Conservation (phyloP, 2,329 filamentous ascomycete genomes). For the Fusarium nisikadoi region DNA sequence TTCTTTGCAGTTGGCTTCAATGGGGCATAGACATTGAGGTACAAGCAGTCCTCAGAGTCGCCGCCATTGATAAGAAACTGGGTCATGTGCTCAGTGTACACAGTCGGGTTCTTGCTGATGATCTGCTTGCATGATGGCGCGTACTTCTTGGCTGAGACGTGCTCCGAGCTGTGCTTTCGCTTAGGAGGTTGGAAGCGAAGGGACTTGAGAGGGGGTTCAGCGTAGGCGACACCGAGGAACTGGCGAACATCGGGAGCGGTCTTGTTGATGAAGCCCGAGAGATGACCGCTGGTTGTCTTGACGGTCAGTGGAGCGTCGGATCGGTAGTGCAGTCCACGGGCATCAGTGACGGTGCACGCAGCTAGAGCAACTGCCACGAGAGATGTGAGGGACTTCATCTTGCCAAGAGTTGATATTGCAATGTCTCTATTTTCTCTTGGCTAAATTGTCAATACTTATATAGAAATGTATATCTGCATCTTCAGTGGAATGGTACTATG, state of each 20-base stretch:
- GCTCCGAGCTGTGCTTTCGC: background rate
- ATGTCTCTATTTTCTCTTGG: background rate
- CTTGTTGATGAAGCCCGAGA: slow-evolving; percentile 6
- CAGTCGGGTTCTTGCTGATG: slow-evolving; percentile 3
- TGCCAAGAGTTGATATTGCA: background rate
- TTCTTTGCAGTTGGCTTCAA: background rate
- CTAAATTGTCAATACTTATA: background rate
- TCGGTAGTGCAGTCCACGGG: background rate
- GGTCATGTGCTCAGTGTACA: slow-evolving; percentile 11
- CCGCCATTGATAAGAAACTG: slow-evolving; percentile 10
- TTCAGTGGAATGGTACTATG: background rate
- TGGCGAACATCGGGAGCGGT: slow-evolving; percentile 9
- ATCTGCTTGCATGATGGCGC: slow-evolving; percentile 17
- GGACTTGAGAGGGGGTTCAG: slow-evolving; percentile 10
- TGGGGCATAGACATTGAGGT: slow-evolving; percentile 15
- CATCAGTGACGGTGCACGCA: background rate
- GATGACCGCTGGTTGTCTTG: slow-evolving; percentile 5
- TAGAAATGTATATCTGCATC: background rate
- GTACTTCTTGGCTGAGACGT: background rate
- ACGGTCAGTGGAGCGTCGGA: background rate
- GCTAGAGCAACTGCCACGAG: background rate
- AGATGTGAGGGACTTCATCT: background rate
- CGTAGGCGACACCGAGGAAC: slow-evolving; percentile 13
- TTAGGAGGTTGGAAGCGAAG: slow-evolving; percentile 15
- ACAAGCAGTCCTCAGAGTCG: slow-evolving; percentile 14